Base-by-base conservation (phyloP, 1,139 yeast genomes). In the Candida sanyaensis region DNA sequence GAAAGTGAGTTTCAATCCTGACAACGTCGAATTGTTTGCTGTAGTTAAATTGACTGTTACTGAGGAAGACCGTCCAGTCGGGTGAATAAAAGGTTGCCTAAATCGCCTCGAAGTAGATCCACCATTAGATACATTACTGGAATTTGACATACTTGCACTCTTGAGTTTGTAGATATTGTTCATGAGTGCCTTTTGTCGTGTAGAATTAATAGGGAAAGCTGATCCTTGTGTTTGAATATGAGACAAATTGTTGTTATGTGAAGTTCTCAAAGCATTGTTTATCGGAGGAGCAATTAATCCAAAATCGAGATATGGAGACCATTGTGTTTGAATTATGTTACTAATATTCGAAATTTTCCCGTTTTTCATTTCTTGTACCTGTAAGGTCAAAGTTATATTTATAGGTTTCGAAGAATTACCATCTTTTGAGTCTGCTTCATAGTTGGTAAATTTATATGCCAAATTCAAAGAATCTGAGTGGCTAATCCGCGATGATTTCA, bases 261-360 rank as follows among this genome's bases (percentile, higher is more conserved):
- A 50, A 1, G 68, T 57, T 48, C 71, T 72, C 39, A 73, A 60
- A 3, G 75, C 66, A 52, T 67, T 71, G 48, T 70, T 73, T 26
- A 74, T 73, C 3, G 80, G 77, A 0, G 81, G 75, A 1, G 81
- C 79, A 40, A 69, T 60, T 4, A 73, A 64, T 46, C 75, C 78
- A 55, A 84, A 82, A 54, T 84, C 90, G 33, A 85, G 68, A 42
- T 71, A 71, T 1, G 92, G 87, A 3, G 79, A 68, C 85, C 91
- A 83, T 43, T 70, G 69, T 0, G 89, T 84, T 10, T 68, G 63
- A n/a, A 85, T 75, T 6, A 58, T 50, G 50, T 61, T 63, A 46
- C 74, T 69, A 13, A 64, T 46, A 17, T 55, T 53, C 6, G 46
- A 49, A 41, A 41, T 59, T 6, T 49, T 50, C 4, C 48, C 42